Evolutionary conservation across 371 early-diverging fungal genomes (phyloP).

Genomic region (Rhizopus delemar): DNA sequence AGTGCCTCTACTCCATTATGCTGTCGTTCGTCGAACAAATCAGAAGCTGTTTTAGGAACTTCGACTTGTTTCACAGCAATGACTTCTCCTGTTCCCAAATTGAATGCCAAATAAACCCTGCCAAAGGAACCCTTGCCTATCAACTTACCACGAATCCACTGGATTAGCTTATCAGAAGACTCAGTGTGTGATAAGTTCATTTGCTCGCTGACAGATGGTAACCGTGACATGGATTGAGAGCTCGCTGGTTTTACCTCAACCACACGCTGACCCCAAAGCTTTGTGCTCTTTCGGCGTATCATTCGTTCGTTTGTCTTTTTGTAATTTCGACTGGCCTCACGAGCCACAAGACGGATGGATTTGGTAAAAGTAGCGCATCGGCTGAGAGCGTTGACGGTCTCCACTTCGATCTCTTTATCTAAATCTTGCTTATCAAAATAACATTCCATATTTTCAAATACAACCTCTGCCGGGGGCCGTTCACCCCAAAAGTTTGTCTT

Average conservation of each 20-base stretch:
- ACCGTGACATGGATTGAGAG: constrained; percentile 6
- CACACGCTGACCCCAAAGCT: constrained; percentile 52
- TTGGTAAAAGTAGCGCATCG: constrained; percentile 36
- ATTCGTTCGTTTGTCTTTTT: constrained; percentile 19
- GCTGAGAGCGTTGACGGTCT: constrained; percentile 1
- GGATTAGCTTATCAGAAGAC: constrained; percentile 30
- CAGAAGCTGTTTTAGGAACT: constrained; percentile 45
- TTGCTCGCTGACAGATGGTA: constrained; percentile 22
- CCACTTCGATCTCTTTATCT: constrained; percentile 65
- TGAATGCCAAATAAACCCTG: constrained; percentile 85
- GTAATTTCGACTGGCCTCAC: constrained; percentile 44
- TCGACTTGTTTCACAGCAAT: constrained; percentile 96
- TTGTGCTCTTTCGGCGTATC: constrained; percentile 53
- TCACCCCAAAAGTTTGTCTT: constrained; percentile 59
- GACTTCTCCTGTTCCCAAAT: constrained; percentile 80
- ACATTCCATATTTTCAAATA: constrained; percentile 70
- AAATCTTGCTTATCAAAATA: constrained; percentile 81
- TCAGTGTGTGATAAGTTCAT: constrained; percentile 20
- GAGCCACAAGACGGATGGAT: constrained; percentile 54
- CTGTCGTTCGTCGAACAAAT: constrained; percentile 30
- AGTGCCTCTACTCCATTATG: constrained; percentile 59
- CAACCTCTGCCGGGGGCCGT: constrained; percentile 75
- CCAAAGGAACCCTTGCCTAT: constrained; percentile 98
- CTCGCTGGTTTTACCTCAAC: constrained; percentile 42
- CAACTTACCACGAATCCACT: constrained; percentile 82